Conservation (phyloP, 2,329 filamentous ascomycete genomes). For the Coniochaeta ligniaria region DNA sequence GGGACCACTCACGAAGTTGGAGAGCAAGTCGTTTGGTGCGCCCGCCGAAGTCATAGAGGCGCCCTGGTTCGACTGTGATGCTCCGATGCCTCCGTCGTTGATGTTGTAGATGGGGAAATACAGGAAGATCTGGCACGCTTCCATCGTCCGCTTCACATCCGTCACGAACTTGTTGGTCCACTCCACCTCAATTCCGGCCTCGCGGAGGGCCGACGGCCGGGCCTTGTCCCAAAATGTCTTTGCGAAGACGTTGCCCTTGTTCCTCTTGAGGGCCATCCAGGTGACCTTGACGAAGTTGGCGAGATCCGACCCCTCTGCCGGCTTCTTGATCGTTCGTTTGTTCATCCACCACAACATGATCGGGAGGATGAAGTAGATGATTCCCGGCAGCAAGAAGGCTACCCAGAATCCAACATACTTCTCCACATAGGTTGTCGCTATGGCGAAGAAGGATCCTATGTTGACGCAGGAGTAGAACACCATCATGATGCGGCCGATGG, state of each 20-base stretch:
- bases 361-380: conserved; percentile 45
- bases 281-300: conserved; percentile 51
- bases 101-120: conserved; percentile 32
- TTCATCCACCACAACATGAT: conserved; percentile 48
- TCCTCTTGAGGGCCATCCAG: conserved; percentile 43
- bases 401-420: conserved; percentile 73
- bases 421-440: conserved; percentile 66
- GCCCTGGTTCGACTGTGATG: conserved; percentile 25
- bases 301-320: conserved; percentile 61
- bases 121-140: conserved; percentile 32
- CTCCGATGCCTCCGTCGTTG: conserved; percentile 32
- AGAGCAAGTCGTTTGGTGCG: conserved; percentile 53
- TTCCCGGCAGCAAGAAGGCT: conserved; percentile 41
- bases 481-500: conserved; percentile 34
- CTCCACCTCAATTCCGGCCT: conserved; percentile 40
- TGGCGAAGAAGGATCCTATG: conserved; percentile 52
- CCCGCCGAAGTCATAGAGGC: conserved; percentile 38
- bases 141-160: conserved; percentile 48
- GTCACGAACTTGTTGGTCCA: conserved; percentile 62
- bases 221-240: conserved; percentile 52
- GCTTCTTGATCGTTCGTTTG: conserved; percentile 47
- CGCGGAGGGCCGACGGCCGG: conserved; percentile 45
- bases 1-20: conserved; percentile 31
- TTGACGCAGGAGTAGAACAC: conserved; percentile 62
- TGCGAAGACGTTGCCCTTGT: conserved; percentile 43